Conservation (phyloP, 2,329 filamentous ascomycete species). For the Aspergillus piperis region DNA sequence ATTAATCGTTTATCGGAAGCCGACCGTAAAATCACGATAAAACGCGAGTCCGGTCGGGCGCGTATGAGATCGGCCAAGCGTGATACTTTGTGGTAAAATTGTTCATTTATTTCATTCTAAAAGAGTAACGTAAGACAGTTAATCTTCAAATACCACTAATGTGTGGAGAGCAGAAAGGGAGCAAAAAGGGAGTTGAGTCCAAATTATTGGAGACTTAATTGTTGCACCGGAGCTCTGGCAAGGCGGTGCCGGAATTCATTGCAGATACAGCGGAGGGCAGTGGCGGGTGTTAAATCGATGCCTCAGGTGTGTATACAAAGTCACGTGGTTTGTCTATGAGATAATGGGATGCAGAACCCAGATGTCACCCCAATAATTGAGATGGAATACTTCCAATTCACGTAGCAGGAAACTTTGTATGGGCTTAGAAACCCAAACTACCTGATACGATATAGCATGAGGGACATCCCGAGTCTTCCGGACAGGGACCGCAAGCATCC, state of each 20-base stretch:
- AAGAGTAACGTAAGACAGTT: not conserved
- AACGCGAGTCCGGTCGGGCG: conserved; percentile 1
- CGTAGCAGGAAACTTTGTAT: too few relatives aligned
- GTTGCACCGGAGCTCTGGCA: not conserved
- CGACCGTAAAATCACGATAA: conserved; percentile 6
- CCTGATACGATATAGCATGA: not conserved
- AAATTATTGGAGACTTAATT: not conserved
- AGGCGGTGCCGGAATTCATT: conserved; percentile 2
- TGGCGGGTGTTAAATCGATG: not conserved
- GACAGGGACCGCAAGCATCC: not conserved
- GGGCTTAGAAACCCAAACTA: too few relatives aligned
- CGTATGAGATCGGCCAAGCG: not conserved
- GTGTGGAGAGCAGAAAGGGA: not conserved
- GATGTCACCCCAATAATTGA: not conserved
- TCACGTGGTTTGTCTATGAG: not conserved
- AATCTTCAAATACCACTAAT: not conserved
- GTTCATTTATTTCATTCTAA: not conserved
- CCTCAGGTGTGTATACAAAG: not conserved
- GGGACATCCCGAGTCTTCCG: not conserved
- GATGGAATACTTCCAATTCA: too few relatives aligned
- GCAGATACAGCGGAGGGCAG: not conserved
- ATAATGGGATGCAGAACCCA: not conserved
- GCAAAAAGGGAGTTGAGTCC: not conserved
- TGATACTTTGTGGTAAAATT: not conserved
- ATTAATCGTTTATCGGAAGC: not conserved